Conservation (phyloP, 1,284 basidiomycete species). For the Grifola frondosa region DNA sequence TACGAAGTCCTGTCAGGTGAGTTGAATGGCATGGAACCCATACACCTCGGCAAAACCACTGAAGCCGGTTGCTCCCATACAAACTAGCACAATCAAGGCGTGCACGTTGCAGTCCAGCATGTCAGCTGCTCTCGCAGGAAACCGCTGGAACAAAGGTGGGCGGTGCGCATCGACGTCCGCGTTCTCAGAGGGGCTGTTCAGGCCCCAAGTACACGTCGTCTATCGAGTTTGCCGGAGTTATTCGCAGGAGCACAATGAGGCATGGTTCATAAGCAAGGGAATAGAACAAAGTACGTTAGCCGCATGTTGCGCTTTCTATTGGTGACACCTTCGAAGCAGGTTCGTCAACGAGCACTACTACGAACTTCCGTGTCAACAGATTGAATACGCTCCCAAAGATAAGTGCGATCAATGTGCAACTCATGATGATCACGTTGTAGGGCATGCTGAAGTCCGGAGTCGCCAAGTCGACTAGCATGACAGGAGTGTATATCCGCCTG, state of each 20-base stretch:
- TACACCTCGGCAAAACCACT: too few relatives aligned
- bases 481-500: conserved; percentile 72
- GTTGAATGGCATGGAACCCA: too few relatives aligned
- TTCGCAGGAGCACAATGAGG: too few relatives aligned
- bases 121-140: background rate
- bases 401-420: conserved; percentile 86
- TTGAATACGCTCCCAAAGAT: conserved; percentile 95
- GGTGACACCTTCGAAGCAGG: background rate
- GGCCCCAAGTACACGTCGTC: too few relatives aligned
- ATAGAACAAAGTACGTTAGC: too few relatives aligned
- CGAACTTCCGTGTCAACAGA: conserved; percentile 77
- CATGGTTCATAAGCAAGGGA: too few relatives aligned
- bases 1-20: too few relatives aligned
- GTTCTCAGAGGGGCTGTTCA: too few relatives aligned
- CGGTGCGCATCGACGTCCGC: too few relatives aligned
- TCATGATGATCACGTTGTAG: conserved; percentile 98
- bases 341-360: conserved; percentile 40
- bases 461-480: conserved; percentile 85
- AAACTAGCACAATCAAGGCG: background rate
- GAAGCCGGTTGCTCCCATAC: background rate
- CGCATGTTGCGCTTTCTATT: too few relatives aligned
- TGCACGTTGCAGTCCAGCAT: background rate
- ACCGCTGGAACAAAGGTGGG: too few relatives aligned
- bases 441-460: conserved; percentile 99
- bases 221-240: too few relatives aligned